Evolutionary conservation across 2,329 filamentous ascomycete genomes (phyloP).

Genomic region (Stagonosporopsis vannaccii): DNA sequence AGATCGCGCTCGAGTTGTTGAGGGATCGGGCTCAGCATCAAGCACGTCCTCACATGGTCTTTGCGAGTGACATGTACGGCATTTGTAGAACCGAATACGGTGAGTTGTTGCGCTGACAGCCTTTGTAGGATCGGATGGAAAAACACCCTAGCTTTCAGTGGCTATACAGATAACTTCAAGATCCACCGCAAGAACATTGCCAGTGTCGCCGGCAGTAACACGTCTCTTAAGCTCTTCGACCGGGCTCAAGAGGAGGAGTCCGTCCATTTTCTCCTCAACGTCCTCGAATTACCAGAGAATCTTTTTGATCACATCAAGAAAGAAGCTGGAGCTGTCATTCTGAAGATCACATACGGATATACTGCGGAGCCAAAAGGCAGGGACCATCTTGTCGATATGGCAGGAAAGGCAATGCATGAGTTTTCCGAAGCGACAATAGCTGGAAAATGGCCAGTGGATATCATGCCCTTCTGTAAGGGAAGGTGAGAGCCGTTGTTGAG

Average conservation of each 20-base stretch:
- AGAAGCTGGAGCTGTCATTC: conserved; percentile 37
- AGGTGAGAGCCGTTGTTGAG: neutral
- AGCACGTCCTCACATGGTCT: conserved; percentile 32
- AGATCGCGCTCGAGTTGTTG: conserved; percentile 36
- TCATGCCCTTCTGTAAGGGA: conserved; percentile 52
- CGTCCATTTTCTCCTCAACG: conserved; percentile 37
- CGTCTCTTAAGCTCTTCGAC: conserved; percentile 33
- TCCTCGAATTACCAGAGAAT: conserved; percentile 30
- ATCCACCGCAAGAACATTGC: conserved; percentile 37
- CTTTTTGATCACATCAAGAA: conserved; percentile 39
- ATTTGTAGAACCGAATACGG: neutral
- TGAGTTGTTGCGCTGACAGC: neutral
- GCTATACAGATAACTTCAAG: conserved; percentile 33
- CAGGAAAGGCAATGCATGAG: conserved; percentile 50
- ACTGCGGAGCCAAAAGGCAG: conserved; percentile 49
- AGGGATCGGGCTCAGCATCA: conserved; percentile 31
- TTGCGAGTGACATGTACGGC: conserved; percentile 36
- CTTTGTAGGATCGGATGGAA: conserved; percentile 36
- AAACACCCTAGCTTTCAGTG: conserved; percentile 29
- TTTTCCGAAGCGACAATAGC: conserved; percentile 53
- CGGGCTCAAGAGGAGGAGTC: conserved; percentile 40
- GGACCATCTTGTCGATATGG: conserved; percentile 57
- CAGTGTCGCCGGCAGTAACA: conserved; percentile 33
- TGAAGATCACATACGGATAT: conserved; percentile 52
- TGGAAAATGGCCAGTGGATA: conserved; percentile 57